A percentile compares a stretch with the other conserved stretches of the same genome.
Conservation (phyloP, 495 filamentous ascomycete genomes). For the Pyronema omphalodes region DNA sequence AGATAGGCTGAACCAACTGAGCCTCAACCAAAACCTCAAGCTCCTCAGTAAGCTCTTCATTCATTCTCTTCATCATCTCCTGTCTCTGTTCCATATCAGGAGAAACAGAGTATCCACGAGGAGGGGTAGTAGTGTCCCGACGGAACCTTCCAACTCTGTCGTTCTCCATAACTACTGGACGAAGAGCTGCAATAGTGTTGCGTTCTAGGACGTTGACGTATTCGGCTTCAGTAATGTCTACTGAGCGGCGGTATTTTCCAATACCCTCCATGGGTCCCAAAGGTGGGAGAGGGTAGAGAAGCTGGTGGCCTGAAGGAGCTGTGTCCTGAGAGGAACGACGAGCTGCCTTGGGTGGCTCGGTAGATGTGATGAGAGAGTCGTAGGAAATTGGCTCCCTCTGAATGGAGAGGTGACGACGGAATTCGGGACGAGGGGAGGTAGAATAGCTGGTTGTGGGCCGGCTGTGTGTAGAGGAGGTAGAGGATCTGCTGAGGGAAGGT, state of each 20-base stretch:
- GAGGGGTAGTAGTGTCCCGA: conserved; percentile 22
- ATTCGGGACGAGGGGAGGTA: conserved; percentile 20
- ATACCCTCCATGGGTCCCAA: conserved; percentile 23
- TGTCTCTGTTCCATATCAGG: conserved; percentile 11
- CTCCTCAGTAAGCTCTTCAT: not conserved
- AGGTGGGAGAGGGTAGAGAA: conserved; percentile 20
- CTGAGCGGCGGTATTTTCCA: conserved; percentile 20
- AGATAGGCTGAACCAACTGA: not conserved
- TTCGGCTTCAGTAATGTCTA: conserved; percentile 19
- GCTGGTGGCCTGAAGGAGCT: conserved; percentile 9
- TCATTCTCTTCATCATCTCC: not conserved
- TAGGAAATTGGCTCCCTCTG: conserved; percentile 19
- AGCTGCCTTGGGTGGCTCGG: conserved; percentile 12
- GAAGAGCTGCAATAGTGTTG: conserved; percentile 20
- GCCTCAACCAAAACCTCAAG: not conserved
- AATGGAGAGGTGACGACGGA: conserved; percentile 22
- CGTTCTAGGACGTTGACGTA: conserved; percentile 15
- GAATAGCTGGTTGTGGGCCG: conserved; percentile 19
- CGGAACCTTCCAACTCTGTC: conserved; percentile 4
- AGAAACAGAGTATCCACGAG: conserved; percentile 17
- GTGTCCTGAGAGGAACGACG: conserved; percentile 1
- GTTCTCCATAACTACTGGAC: conserved; percentile 13
- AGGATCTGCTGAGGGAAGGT: conserved; percentile 15
- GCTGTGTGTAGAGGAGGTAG: conserved; percentile 16
- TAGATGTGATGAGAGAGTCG: conserved; percentile 14